phyloP scores from a whole-genome alignment of 352 stramenopile species.

The Bremia lactucae region DNA sequence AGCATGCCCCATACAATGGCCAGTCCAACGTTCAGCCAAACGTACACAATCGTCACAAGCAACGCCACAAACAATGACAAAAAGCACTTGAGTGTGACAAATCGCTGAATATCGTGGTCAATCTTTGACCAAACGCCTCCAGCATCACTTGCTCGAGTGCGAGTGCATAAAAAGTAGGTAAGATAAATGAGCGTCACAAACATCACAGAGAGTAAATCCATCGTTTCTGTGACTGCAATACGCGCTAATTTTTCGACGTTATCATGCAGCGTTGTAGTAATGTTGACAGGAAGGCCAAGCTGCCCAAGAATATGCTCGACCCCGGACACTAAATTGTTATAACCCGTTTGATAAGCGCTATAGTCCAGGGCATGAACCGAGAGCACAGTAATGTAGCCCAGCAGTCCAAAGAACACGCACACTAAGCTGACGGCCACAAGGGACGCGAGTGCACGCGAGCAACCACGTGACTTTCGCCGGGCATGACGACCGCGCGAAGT shows the following conservation, averaged over 20 bases:
- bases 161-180: slow-evolving; percentile 82
- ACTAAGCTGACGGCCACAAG: slow-evolving; percentile 76
- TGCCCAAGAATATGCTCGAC: slow-evolving; percentile 59
- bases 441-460: slow-evolving; percentile 74
- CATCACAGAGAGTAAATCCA: slow-evolving; percentile 85
- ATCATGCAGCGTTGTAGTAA: slow-evolving; percentile 83
- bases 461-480: slow-evolving; percentile 65
- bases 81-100: slow-evolving; percentile 85
- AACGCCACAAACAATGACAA: slow-evolving; percentile 80
- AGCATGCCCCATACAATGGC: slow-evolving; percentile 84
- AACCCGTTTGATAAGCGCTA: slow-evolving; percentile 74
- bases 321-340: slow-evolving; percentile 55
- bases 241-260: slow-evolving; percentile 83
- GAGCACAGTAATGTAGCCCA: slow-evolving; percentile 83
- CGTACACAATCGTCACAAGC: slow-evolving; percentile 83
- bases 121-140: slow-evolving; percentile 84
- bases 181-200: slow-evolving; percentile 86
- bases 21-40: slow-evolving; percentile 81
- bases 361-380: slow-evolving; percentile 76
- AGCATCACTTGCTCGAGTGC: slow-evolving; percentile 71
- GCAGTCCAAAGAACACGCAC: slow-evolving; percentile 77
- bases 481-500: slow-evolving; percentile 64
- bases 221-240: slow-evolving; percentile 78
- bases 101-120: slow-evolving; percentile 82
- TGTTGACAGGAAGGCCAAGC: slow-evolving; percentile 77